phyloP scores from a whole-genome alignment of 2,329 filamentous ascomycete genomes.

The Penicillium freii region DNA sequence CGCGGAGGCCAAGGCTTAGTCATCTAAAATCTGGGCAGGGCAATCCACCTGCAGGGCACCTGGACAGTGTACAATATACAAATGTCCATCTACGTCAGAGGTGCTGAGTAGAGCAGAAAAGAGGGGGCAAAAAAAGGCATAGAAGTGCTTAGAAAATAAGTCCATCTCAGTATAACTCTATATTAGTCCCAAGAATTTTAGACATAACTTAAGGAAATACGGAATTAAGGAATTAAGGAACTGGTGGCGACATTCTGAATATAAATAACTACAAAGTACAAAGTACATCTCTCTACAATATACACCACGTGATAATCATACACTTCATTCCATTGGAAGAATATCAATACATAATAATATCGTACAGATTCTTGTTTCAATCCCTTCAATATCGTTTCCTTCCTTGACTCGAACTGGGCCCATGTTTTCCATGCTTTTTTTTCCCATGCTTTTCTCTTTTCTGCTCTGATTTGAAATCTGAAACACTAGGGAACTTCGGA shows the following conservation, averaged over 20 bases:
- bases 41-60: neutral
- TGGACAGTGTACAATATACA: neutral
- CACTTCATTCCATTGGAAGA: neutral
- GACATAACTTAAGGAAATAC: neutral
- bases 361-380: neutral
- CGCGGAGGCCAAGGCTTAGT: constrained; percentile 23
- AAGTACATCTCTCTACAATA: neutral
- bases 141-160: neutral
- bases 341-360: neutral
- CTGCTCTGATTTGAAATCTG: neutral
- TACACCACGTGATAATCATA: neutral
- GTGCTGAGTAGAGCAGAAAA: neutral
- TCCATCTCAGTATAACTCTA: neutral
- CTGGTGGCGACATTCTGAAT: neutral
- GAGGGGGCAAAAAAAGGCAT: neutral
- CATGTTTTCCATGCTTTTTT: neutral
- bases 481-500: neutral
- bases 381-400: neutral
- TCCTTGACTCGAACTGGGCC: neutral
- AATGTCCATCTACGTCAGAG: neutral
- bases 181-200: neutral
- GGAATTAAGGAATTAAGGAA: neutral
- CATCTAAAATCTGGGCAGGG: constrained; percentile 11
- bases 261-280: neutral
- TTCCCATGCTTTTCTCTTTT: neutral